Evolutionary conservation across 768 basidiomycete genomes (phyloP).

Genomic region (Panus rudis): DNA sequence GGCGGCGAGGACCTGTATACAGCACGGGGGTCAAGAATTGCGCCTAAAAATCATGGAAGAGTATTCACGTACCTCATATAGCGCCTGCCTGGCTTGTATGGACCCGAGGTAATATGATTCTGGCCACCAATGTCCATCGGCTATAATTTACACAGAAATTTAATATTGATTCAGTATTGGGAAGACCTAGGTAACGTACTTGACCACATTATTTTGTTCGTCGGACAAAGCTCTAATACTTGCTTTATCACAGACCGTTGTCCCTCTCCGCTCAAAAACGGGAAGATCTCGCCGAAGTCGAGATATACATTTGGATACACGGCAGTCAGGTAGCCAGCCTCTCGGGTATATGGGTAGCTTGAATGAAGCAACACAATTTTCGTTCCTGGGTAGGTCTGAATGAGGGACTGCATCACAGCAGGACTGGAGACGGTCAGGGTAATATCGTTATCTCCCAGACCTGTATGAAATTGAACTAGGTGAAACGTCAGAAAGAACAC

Average conservation of each 20-base stretch:
- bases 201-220: slow-evolving; percentile 78
- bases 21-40: neutral
- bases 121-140: slow-evolving; percentile 71
- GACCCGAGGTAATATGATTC: slow-evolving; percentile 68
- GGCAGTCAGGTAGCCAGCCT: slow-evolving; percentile 70
- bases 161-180: neutral
- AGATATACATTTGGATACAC: slow-evolving; percentile 70
- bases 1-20: slow-evolving; percentile 47
- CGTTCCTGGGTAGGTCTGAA: slow-evolving; percentile 54
- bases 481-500: neutral
- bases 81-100: slow-evolving; percentile 52
- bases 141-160: slow-evolving; percentile 22
- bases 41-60: too few relatives aligned
- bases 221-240: slow-evolving; percentile 64
- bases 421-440: slow-evolving; percentile 52
- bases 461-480: slow-evolving; percentile 80
- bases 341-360: slow-evolving; percentile 72
- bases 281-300: slow-evolving; percentile 79
- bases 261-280: slow-evolving; percentile 54
- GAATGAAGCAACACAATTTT: slow-evolving; percentile 66
- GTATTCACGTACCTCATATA: slow-evolving; percentile 48
- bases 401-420: slow-evolving; percentile 59
- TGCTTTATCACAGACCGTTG: slow-evolving; percentile 55
- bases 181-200: slow-evolving; percentile 36
- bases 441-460: slow-evolving; percentile 72